phyloP scores from a whole-genome alignment of 1,284 basidiomycete species.

The Marasmius oreades region DNA sequence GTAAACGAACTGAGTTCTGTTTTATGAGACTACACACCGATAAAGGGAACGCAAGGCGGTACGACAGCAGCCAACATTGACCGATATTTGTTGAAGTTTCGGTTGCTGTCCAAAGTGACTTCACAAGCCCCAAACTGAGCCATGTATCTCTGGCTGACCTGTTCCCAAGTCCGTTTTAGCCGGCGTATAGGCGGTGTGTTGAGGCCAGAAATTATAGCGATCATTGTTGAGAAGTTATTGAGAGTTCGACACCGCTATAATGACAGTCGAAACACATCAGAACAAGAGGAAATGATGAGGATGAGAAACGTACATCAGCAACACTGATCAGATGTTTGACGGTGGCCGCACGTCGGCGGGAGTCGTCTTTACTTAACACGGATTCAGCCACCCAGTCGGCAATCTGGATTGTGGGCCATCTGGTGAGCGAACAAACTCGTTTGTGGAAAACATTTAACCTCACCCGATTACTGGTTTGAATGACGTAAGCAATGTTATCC shows the following conservation, averaged over 20 bases:
- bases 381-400: constrained; percentile 95
- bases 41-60: constrained; percentile 96
- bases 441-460: constrained; percentile 18
- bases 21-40: constrained; percentile 55
- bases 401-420: constrained; percentile 45
- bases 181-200: constrained; percentile 94
- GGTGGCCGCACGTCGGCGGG: constrained; percentile 75
- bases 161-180: constrained; percentile 94
- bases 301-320: constrained; percentile 65
- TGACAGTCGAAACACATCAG: constrained; percentile 6
- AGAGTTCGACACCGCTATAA: constrained; percentile 83
- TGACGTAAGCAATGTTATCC: constrained; percentile 87
- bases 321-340: constrained; percentile 93
- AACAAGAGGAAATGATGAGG: constrained; percentile 6
- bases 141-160: constrained; percentile 74
- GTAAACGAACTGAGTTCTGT: constrained; percentile 4
- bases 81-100: constrained; percentile 93
- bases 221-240: constrained; percentile 96
- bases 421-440: background rate
- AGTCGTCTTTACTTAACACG: constrained; percentile 83
- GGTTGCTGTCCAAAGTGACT: constrained; percentile 81
- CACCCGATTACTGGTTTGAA: constrained; percentile 89
- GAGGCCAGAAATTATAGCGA: constrained; percentile 92
- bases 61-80: constrained; percentile 81
- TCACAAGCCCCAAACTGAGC: constrained; percentile 69